Evolutionary conservation across 2,329 filamentous ascomycete genomes (phyloP).

Genomic region (Alternaria postmessia): DNA sequence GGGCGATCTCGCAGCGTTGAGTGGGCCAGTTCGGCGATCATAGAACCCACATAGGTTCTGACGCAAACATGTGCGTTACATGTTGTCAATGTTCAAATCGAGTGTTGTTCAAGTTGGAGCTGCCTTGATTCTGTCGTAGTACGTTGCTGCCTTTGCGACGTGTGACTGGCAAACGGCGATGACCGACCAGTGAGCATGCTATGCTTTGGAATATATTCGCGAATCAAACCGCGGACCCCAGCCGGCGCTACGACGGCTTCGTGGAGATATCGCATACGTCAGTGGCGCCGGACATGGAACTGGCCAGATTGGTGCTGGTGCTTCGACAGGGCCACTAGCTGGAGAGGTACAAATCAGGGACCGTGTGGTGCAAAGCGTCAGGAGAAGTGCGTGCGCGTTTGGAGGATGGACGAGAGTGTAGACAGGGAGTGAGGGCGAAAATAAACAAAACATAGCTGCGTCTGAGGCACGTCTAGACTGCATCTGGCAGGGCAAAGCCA

Average conservation of each 20-base stretch:
- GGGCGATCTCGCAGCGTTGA: background rate
- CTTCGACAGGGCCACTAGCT: background rate
- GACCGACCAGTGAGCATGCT: background rate
- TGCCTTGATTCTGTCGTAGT: background rate
- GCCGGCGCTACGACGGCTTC: constrained; percentile 2
- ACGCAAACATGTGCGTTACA: background rate
- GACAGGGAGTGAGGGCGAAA: background rate
- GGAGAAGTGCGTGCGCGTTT: constrained; percentile 4
- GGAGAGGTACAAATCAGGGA: constrained; percentile 4
- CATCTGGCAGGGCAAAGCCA: background rate
- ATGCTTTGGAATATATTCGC: background rate
- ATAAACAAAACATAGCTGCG: background rate
- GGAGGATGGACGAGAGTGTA: background rate
- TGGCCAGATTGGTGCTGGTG: background rate
- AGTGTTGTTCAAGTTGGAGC: background rate
- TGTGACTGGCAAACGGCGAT: background rate
- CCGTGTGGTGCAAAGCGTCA: background rate
- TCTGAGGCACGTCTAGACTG: background rate
- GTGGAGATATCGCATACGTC: constrained; percentile 2
- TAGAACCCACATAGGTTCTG: background rate
- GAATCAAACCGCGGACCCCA: background rate
- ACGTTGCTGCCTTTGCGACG: background rate
- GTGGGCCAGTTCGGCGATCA: constrained; percentile 5
- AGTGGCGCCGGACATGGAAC: background rate
- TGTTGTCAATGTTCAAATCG: background rate